phyloP scores from a whole-genome alignment of 257 asterid species.

The Salvia hispanica region DNA sequence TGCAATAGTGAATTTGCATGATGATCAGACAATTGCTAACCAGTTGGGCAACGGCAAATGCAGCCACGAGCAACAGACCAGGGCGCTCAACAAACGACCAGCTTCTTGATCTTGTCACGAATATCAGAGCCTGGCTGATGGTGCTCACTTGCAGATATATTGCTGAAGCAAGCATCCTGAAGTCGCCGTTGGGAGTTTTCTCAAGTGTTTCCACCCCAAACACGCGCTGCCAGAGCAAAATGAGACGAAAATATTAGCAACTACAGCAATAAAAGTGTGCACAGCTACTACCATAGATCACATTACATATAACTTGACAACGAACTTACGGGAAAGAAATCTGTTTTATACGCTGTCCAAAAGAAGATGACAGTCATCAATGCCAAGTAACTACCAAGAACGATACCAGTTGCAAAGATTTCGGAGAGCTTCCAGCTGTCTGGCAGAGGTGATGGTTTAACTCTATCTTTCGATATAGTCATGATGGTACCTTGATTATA shows the following conservation, averaged over 20 bases:
- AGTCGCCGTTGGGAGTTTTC: conserved; percentile 84
- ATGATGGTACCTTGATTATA: conserved; percentile 79
- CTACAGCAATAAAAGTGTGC: too few relatives aligned
- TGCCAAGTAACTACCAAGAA: conserved; percentile 93
- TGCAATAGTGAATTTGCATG: not conserved
- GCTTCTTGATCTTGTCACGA: conserved; percentile 89
- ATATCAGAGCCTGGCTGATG: conserved; percentile 91
- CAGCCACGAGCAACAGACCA: conserved; percentile 76
- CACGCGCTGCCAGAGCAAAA: conserved; percentile 40
- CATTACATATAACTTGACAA: not conserved
- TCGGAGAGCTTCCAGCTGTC: conserved; percentile 98
- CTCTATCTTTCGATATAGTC: conserved; percentile 98
- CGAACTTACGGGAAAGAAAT: conserved; percentile 34
- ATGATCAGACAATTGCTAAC: conserved; percentile 36
- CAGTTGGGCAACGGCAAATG: conserved; percentile 82
- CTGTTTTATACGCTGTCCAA: conserved; percentile 81
- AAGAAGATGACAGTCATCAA: conserved; percentile 98
- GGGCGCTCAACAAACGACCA: conserved; percentile 98
- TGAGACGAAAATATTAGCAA: not conserved
- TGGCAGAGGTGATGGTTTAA: conserved; percentile 93
- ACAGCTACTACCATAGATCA: not conserved
- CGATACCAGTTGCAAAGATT: conserved; percentile 84
- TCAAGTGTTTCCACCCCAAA: conserved; percentile 95
- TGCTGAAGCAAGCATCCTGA: conserved; percentile 94
- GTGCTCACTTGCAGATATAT: conserved; percentile 97